phyloP scores from a whole-genome alignment of 306 rosid genomes.

The Senna siamea region DNA sequence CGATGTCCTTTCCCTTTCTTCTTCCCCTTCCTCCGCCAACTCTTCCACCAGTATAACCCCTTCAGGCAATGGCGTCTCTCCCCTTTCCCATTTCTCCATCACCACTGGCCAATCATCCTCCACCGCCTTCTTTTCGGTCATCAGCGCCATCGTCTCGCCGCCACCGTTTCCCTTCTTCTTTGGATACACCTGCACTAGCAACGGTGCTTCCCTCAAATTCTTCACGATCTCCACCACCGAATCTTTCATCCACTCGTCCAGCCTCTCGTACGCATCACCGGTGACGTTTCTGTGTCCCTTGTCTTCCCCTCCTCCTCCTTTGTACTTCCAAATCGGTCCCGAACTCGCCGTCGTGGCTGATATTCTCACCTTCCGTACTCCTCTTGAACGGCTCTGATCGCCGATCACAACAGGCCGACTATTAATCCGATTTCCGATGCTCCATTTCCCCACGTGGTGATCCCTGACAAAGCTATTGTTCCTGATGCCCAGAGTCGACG shows the following conservation, averaged over 20 bases:
- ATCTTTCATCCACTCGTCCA: conserved; percentile 73
- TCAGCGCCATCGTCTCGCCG: conserved; percentile 8
- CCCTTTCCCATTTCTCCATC: conserved; percentile 56
- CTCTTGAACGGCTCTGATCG: background rate
- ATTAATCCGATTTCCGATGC: background rate
- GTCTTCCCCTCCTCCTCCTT: no score
- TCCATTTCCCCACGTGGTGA: background rate
- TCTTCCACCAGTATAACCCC: conserved; percentile 80
- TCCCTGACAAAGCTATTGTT: conserved; percentile 7
- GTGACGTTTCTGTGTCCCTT: conserved; percentile 15
- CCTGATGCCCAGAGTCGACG: conserved; percentile 44
- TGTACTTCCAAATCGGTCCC: conserved; percentile 24
- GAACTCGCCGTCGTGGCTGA: conserved; percentile 15
- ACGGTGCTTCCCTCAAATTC: conserved; percentile 67
- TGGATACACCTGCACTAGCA: conserved; percentile 61
- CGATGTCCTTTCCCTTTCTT: conserved; percentile 39
- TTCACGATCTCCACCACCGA: conserved; percentile 81
- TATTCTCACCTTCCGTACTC: conserved; percentile 19
- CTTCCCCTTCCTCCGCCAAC: conserved; percentile 33
- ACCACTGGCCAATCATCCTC: conserved; percentile 59
- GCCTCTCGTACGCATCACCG: conserved; percentile 51
- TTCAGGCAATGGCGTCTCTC: conserved; percentile 63
- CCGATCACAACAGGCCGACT: conserved; percentile 23
- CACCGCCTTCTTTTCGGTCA: conserved; percentile 57
- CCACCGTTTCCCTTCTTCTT: background rate